Conservation (phyloP, 768 basidiomycete genomes). For the Trametes meyenii region DNA sequence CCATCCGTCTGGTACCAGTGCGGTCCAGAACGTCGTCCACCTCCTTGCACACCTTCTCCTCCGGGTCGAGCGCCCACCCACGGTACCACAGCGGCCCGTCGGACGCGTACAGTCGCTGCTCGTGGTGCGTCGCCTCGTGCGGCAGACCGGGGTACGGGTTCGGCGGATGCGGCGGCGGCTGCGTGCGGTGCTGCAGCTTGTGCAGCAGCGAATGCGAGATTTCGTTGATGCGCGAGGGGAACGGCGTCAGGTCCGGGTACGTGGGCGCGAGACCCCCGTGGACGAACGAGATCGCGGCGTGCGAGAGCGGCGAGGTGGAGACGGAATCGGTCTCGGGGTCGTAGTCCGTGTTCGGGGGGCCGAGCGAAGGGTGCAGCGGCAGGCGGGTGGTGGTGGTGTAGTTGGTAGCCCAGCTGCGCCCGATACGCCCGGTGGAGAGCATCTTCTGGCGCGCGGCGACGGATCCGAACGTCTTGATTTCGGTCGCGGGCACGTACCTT, state of each 20-base stretch:
- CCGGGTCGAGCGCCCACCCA: constrained; percentile 82
- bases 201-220: constrained; percentile 68
- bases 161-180: constrained; percentile 80
- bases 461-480: constrained; percentile 82
- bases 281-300: constrained; percentile 87
- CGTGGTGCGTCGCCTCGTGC: constrained; percentile 59
- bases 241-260: constrained; percentile 76
- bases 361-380: constrained; percentile 73
- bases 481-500: constrained; percentile 83
- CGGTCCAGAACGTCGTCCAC: constrained; percentile 72
- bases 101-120: constrained; percentile 69
- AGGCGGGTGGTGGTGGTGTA: constrained; percentile 82
- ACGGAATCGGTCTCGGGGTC: constrained; percentile 46
- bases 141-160: constrained; percentile 76
- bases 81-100: constrained; percentile 95
- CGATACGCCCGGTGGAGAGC: constrained; percentile 76
- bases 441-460: constrained; percentile 71
- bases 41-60: constrained; percentile 66
- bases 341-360: constrained; percentile 62
- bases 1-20: constrained; percentile 83
- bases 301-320: constrained; percentile 54
- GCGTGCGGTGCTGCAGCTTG: constrained; percentile 65
- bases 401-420: constrained; percentile 81
- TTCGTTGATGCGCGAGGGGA: constrained; percentile 81
- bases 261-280: constrained; percentile 88